phyloP scores from a whole-genome alignment of 2,329 filamentous ascomycete genomes.

The Trichoderma semiorbis region DNA sequence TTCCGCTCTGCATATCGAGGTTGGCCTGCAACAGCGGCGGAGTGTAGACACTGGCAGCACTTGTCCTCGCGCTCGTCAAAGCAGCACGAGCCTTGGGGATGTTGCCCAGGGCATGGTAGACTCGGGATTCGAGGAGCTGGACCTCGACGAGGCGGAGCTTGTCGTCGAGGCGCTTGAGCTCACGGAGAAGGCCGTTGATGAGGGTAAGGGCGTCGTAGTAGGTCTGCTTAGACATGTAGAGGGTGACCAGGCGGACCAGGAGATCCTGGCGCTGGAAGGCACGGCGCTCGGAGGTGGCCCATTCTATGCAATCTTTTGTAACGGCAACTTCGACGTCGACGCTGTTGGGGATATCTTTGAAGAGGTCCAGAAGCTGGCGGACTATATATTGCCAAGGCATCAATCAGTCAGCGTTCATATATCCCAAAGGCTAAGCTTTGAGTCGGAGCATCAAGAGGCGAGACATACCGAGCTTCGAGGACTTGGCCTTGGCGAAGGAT shows the following conservation, averaged over 20 bases:
- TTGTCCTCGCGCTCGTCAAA: constrained; percentile 89
- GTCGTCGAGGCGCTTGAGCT: constrained; percentile 97
- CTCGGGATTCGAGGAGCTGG: constrained; percentile 91
- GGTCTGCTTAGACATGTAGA: constrained; percentile 95
- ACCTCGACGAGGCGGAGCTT: constrained; percentile 98
- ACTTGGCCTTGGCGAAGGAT: constrained; percentile 98
- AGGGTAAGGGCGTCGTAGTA: constrained; percentile 96
- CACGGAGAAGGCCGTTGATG: constrained; percentile 92
- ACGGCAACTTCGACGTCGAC: constrained; percentile 91
- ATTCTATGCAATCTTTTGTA: constrained; percentile 99
- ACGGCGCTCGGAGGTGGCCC: constrained; percentile 90
- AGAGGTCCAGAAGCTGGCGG: constrained; percentile 92
- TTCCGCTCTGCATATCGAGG: constrained; percentile 98
- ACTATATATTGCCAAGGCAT: constrained; percentile 53
- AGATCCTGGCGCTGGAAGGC: constrained; percentile 97
- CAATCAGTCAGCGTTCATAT: not conserved
- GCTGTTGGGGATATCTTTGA: constrained; percentile 89
- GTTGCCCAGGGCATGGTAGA: constrained; percentile 97
- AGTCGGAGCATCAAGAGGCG: not conserved
- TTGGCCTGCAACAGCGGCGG: constrained; percentile 92
- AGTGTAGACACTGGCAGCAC: constrained; percentile 94
- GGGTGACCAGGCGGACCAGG: constrained; percentile 86
- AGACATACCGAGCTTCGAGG: constrained; percentile 84
- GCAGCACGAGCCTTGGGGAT: constrained; percentile 93
- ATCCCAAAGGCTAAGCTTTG: not conserved